Conservation (phyloP, 768 basidiomycete genomes). For the Lactarius hatsudake region DNA sequence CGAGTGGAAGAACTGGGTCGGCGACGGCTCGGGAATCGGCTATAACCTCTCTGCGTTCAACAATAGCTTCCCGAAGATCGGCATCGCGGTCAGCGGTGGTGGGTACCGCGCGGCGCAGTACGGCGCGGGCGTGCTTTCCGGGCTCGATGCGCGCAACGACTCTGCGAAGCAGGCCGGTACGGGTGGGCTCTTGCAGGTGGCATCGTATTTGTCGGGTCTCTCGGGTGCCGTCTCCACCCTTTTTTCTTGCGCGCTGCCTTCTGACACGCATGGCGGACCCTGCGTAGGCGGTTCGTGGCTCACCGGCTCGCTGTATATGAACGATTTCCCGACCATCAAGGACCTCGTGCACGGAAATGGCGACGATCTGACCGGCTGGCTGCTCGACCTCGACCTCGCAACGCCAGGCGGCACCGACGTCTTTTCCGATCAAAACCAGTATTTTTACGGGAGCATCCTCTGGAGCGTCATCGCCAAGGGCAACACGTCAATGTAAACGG, state of each 20-base stretch:
- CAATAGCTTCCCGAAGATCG: slow-evolving; percentile 49
- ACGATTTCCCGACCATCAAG: slow-evolving; percentile 56
- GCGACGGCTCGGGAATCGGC: slow-evolving; percentile 49
- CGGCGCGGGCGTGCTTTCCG: slow-evolving; percentile 57
- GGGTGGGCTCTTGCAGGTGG: slow-evolving; percentile 67
- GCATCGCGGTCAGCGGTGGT: slow-evolving; percentile 67
- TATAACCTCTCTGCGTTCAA: slow-evolving; percentile 47
- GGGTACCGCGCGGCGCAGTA: slow-evolving; percentile 67
- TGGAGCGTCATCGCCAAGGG: slow-evolving; percentile 58
- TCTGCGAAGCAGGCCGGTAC: slow-evolving; percentile 57
- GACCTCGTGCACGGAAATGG: slow-evolving; percentile 62
- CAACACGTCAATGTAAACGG: slow-evolving; percentile 33
- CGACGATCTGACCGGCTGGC: slow-evolving; percentile 48
- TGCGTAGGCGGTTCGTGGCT: slow-evolving; percentile 63
- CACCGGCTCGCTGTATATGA: slow-evolving; percentile 58
- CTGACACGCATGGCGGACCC: not conserved
- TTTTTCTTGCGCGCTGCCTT: too few relatives aligned
- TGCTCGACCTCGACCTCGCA: slow-evolving; percentile 53
- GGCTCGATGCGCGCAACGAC: slow-evolving; percentile 58
- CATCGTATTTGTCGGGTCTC: slow-evolving; percentile 64
- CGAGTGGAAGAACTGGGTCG: slow-evolving; percentile 61
- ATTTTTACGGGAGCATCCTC: slow-evolving; percentile 53
- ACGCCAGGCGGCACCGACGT: slow-evolving; percentile 52
- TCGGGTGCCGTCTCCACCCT: too few relatives aligned
- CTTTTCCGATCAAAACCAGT: slow-evolving; percentile 45